Conservation (phyloP, 352 stramenopile genomes). For the Globisporangium echinulatum region DNA sequence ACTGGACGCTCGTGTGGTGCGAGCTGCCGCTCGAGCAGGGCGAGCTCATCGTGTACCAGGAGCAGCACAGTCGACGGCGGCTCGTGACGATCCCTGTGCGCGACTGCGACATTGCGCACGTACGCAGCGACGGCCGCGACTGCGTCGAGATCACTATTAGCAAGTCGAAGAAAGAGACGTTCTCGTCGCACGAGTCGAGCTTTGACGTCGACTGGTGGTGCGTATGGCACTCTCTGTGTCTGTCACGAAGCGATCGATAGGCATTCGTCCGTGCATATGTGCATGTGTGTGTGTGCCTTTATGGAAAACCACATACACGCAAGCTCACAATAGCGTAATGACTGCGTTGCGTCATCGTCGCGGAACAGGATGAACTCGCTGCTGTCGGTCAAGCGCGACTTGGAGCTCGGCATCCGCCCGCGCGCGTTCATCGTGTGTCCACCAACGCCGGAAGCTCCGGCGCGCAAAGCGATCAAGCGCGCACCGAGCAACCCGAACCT, state of each 20-base stretch:
- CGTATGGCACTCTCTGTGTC: constrained; percentile 1
- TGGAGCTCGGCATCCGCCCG: constrained; percentile 56
- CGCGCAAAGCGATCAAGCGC: constrained; percentile 15
- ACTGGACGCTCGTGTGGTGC: constrained; percentile 81
- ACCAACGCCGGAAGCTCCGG: constrained; percentile 25
- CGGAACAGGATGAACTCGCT: constrained; percentile 68
- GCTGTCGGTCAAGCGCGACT: constrained; percentile 67
- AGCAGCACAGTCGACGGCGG: constrained; percentile 40
- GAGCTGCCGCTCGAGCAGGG: constrained; percentile 57
- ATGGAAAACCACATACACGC: too few relatives aligned
- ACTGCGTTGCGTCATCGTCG: not conserved
- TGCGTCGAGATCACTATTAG: constrained; percentile 70
- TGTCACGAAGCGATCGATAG: too few relatives aligned
- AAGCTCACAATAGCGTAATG: too few relatives aligned
- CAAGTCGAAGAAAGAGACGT: constrained; percentile 75
- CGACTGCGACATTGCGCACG: constrained; percentile 72
- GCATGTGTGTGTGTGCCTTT: too few relatives aligned
- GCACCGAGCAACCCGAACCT: constrained; percentile 12
- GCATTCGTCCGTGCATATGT: too few relatives aligned
- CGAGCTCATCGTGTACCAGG: constrained; percentile 63
- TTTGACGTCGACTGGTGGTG: constrained; percentile 87
- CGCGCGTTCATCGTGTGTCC: constrained; percentile 57
- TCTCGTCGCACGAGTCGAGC: constrained; percentile 78
- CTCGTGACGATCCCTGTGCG: constrained; percentile 49
- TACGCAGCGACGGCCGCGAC: constrained; percentile 75